These are phyloP conservation scores for Setaria viridis DNA, from an alignment of 202 grass and related monocot genomes.

Conservation along the genomic window DNA sequence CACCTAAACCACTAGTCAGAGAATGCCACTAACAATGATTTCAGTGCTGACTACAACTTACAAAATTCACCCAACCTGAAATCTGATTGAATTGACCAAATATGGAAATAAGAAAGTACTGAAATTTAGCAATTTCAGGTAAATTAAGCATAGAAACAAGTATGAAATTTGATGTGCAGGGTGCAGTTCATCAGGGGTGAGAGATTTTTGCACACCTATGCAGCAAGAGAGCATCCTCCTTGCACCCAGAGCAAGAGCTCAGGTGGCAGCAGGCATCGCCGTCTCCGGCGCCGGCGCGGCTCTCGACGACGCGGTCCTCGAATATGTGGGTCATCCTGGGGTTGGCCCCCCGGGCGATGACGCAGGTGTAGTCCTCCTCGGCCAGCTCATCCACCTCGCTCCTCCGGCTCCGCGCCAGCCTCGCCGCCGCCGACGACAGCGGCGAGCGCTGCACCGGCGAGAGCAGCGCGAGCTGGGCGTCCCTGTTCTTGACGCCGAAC, in stretches of 20 bases:
- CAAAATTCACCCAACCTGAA: slow-evolving; percentile 14
- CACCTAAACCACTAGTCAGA: slow-evolving; percentile 47
- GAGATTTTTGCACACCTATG: slow-evolving; percentile 3
- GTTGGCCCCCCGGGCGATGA: slow-evolving; percentile 80
- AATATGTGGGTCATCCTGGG: slow-evolving; percentile 88
- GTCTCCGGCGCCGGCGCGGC: slow-evolving; percentile 18
- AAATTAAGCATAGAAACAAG: not conserved
- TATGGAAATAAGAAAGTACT: not conserved
- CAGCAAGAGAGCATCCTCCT: slow-evolving; percentile 38
- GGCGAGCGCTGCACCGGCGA: slow-evolving; percentile 62
- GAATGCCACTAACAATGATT: slow-evolving; percentile 2
- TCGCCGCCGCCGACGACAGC: slow-evolving; percentile 41
- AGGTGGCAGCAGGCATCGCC: slow-evolving; percentile 41
- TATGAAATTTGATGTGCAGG: not conserved
- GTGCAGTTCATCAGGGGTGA: not conserved
- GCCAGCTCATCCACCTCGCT: slow-evolving; percentile 63
- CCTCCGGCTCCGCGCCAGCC: slow-evolving; percentile 32
- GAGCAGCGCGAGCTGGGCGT: slow-evolving; percentile 65
- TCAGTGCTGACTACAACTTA: not conserved
- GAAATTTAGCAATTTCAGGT: not conserved
- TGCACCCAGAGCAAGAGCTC: slow-evolving; percentile 60
- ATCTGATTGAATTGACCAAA: not conserved
- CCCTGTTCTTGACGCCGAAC: slow-evolving; percentile 81
- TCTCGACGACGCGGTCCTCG: slow-evolving; percentile 67
- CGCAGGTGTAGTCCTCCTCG: slow-evolving; percentile 89